Percentiles rank a stretch among this genome's conserved stretches.
These are phyloP conservation scores for Blastobotrys ciferrii DNA, from an alignment of 1,139 yeast genomes.

Conservation along the genomic window DNA sequence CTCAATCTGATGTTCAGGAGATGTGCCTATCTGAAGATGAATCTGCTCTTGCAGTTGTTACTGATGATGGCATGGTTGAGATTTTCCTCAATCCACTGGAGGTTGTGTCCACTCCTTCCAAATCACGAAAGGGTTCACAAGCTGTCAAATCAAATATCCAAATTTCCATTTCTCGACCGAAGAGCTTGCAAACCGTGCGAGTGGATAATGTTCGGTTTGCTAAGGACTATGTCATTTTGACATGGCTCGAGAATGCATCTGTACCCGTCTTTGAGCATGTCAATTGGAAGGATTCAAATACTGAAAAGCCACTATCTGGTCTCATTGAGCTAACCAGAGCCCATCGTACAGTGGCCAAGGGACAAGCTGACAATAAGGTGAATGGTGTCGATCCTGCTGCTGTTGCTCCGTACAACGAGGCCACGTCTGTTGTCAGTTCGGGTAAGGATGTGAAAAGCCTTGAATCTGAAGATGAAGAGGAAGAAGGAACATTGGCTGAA, in stretches of 20 bases:
- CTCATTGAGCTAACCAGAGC: conserved; percentile 25
- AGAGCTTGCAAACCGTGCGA: conserved; percentile 35
- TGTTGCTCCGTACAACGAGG: conserved; percentile 61
- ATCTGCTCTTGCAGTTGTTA: conserved; percentile 52
- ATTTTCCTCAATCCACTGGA: conserved; percentile 56
- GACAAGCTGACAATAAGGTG: conserved; percentile 25
- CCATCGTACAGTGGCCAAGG: conserved; percentile 20
- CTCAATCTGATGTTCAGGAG: conserved; percentile 58
- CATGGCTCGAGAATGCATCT: conserved; percentile 74
- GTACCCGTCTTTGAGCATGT: conserved; percentile 63
- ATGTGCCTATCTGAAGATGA: conserved; percentile 39
- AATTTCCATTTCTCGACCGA: conserved; percentile 27
- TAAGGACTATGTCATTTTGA: conserved; percentile 45
- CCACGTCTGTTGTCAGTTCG: conserved; percentile 49
- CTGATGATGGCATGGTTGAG: conserved; percentile 66
- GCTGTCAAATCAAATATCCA: conserved; percentile 27
- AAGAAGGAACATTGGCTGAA: conserved; percentile 41
- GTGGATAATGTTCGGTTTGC: conserved; percentile 46
- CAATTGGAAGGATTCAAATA: conserved; percentile 48
- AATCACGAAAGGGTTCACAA: conserved; percentile 32
- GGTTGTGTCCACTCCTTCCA: conserved; percentile 16
- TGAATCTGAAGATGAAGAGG: conserved; percentile 37
- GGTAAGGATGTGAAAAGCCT: conserved; percentile 50
- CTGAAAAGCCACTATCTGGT: conserved; percentile 21
- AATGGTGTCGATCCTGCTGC: conserved; percentile 74